phyloP scores from a whole-genome alignment of 2,329 filamentous ascomycete genomes.

The Ophiostoma sp. region DNA sequence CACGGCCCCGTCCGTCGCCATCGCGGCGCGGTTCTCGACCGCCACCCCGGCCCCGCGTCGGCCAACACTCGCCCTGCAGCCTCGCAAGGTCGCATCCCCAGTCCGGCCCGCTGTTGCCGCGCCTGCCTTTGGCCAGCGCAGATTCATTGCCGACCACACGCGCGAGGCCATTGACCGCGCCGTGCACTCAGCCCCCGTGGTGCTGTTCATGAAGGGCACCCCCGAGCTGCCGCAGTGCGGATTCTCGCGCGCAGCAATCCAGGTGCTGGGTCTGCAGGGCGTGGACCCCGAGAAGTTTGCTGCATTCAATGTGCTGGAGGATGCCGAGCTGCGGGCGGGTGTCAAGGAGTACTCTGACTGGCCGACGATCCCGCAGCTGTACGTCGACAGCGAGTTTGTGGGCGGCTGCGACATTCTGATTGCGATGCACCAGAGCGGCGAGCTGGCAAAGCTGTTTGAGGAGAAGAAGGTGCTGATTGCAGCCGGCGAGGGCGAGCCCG shows the following conservation, averaged over 20 bases:
- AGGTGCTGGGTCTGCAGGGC: conserved; percentile 90
- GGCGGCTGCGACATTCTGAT: conserved; percentile 97
- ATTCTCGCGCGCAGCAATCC: conserved; percentile 90
- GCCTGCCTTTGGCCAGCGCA: conserved; percentile 10
- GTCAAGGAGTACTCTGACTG: conserved; percentile 99
- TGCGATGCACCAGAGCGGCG: conserved; percentile 94
- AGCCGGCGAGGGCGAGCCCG: conserved; percentile 41
- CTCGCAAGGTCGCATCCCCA: background rate
- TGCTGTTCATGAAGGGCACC: conserved; percentile 91
- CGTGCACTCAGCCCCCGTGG: conserved; percentile 79
- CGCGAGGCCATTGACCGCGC: conserved; percentile 84
- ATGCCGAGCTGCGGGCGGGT: conserved; percentile 76
- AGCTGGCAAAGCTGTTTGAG: conserved; percentile 83
- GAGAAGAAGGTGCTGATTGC: conserved; percentile 80
- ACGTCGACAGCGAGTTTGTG: conserved; percentile 91
- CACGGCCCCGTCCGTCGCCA: conserved; percentile 7
- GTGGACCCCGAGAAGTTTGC: conserved; percentile 94
- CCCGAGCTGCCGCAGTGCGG: conserved; percentile 76
- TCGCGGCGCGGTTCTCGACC: conserved; percentile 18
- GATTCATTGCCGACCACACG: conserved; percentile 65
- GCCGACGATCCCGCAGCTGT: conserved; percentile 97
- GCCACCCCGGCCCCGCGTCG: conserved; percentile 4
- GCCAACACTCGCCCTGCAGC: background rate
- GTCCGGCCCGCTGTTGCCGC: background rate
- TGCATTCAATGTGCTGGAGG: conserved; percentile 96